Evolutionary conservation across 2,329 filamentous ascomycete species (phyloP).

Genomic region (Albophoma yamanashiensis): DNA sequence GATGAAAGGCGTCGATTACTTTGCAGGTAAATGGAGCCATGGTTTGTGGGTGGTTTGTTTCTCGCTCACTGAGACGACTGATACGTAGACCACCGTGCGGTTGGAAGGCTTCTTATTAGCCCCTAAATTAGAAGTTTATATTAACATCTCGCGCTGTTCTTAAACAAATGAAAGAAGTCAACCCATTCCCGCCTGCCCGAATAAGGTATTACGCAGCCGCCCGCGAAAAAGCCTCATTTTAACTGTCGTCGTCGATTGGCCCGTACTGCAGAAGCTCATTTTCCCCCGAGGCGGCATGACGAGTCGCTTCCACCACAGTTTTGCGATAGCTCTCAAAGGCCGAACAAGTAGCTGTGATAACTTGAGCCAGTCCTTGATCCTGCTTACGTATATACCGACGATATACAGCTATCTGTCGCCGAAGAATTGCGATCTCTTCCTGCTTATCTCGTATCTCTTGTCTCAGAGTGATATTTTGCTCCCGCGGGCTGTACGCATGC

Average conservation of each 20-base stretch:
- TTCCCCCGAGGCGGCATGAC: not conserved
- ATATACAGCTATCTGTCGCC: not conserved
- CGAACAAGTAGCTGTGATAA: slow-evolving; percentile 1
- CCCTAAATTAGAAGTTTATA: not conserved
- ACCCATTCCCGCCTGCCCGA: too few relatives aligned
- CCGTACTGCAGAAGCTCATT: not conserved
- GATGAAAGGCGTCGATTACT: slow-evolving; percentile 2
- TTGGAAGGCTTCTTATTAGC: too few relatives aligned
- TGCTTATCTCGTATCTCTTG: not conserved
- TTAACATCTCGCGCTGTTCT: not conserved
- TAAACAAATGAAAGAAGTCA: too few relatives aligned
- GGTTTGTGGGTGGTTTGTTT: not conserved
- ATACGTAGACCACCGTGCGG: too few relatives aligned
- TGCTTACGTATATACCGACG: not conserved
- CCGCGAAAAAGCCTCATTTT: not conserved
- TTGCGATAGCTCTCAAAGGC: slow-evolving; percentile 4
- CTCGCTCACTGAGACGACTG: not conserved
- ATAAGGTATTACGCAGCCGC: not conserved
- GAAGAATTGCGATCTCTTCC: not conserved
- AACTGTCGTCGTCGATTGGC: not conserved
- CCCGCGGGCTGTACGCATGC: not conserved
- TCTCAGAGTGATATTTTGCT: slow-evolving; percentile 1
- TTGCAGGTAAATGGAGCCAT: not conserved
- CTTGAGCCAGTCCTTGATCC: not conserved
- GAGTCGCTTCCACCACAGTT: not conserved